Conservation (phyloP, 2,329 filamentous ascomycete genomes). For the Gremmenia infestans region DNA sequence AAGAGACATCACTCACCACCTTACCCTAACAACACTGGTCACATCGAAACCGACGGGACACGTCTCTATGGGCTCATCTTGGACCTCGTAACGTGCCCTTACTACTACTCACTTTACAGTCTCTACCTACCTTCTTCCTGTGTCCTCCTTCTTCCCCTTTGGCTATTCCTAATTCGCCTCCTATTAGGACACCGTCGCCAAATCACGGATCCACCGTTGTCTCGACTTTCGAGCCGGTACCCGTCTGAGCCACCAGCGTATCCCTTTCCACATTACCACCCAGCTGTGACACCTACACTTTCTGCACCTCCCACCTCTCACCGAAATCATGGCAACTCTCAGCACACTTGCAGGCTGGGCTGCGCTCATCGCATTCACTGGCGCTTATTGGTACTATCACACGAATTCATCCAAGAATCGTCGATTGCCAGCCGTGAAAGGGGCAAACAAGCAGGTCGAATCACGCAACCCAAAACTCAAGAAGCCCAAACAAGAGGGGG, state of each 20-base stretch:
- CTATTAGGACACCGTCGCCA: neutral
- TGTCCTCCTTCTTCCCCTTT: neutral
- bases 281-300: neutral
- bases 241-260: neutral
- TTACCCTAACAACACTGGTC: neutral
- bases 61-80: conserved; percentile 1
- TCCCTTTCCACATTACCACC: neutral
- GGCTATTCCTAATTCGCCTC: neutral
- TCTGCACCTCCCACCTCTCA: conserved; percentile 1
- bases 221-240: neutral
- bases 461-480: conserved; percentile 24
- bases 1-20: neutral
- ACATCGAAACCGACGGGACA: conserved; percentile 1
- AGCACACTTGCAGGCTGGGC: conserved; percentile 36
- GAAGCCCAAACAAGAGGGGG: conserved; percentile 23
- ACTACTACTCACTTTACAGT: neutral
- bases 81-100: neutral
- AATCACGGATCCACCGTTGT: neutral
- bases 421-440: conserved; percentile 15
- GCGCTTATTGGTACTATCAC: conserved; percentile 21
- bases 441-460: conserved; percentile 18
- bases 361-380: conserved; percentile 30
- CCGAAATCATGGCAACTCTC: conserved; percentile 17
- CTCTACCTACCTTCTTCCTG: neutral
- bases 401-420: conserved; percentile 11